Conservation (phyloP, 1,284 basidiomycete species). For the Blastosporella zonata region DNA sequence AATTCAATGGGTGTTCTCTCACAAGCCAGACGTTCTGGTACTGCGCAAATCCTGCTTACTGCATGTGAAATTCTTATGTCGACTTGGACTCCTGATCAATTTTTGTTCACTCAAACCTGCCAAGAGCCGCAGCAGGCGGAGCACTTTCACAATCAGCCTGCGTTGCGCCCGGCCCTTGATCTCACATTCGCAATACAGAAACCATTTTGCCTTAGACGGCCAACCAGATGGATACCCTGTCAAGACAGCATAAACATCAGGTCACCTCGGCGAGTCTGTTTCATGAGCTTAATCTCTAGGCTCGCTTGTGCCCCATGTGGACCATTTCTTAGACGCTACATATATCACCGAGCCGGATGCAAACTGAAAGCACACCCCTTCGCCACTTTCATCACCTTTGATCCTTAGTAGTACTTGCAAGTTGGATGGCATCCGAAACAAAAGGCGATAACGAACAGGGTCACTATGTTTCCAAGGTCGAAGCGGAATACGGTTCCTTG, state of each 20-base stretch:
- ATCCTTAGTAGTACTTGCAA: no score
- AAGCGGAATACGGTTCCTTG: neutral
- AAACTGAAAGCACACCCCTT: no score
- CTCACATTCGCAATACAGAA: neutral
- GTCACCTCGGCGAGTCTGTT: neutral
- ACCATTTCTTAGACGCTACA: neutral
- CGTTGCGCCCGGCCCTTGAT: neutral
- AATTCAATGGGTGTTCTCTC: no score
- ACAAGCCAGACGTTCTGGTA: no score
- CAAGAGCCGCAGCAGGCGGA: neutral
- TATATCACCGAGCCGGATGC: no score
- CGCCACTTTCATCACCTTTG: no score
- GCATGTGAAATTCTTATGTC: no score
- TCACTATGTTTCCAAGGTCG: neutral
- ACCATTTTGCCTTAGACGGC: neutral
- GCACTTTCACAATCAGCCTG: neutral
- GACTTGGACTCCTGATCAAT: neutral
- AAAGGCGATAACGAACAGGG: neutral
- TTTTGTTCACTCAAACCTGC: neutral
- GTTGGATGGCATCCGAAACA: neutral
- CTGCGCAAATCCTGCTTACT: no score
- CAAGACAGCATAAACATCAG: neutral
- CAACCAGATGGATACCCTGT: neutral
- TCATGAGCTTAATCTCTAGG: no score
- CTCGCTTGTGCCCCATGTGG: neutral